phyloP scores from a whole-genome alignment of 306 rosid genomes.

The Medicago ruthenica region DNA sequence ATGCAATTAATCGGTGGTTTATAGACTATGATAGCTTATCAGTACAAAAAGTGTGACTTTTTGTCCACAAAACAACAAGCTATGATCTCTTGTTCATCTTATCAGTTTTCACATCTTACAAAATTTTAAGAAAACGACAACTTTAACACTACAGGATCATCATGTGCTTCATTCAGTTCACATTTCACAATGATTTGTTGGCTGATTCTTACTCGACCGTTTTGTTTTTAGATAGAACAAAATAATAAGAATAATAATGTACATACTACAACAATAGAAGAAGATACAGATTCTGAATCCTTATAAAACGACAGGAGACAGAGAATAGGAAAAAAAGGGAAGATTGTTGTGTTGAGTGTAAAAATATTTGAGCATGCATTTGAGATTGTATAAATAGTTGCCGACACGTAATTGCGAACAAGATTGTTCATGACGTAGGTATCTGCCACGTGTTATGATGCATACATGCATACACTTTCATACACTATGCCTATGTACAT shows the following conservation, averaged over 20 bases:
- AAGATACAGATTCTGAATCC: slow-evolving; percentile 22
- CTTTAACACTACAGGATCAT: slow-evolving; percentile 25
- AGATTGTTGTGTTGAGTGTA: neutral
- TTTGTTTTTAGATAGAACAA: neutral
- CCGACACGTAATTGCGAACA: slow-evolving; percentile 54
- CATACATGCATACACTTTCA: slow-evolving; percentile 4
- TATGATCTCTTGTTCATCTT: slow-evolving; percentile 2
- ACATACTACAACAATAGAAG: neutral
- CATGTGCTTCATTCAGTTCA: slow-evolving; percentile 36
- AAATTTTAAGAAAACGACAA: slow-evolving; percentile 37
- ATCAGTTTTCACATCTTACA: slow-evolving; percentile 33
- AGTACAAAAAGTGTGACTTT: slow-evolving; percentile 20
- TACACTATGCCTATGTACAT: too few species aligned
- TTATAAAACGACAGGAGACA: slow-evolving; percentile 21
- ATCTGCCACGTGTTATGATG: slow-evolving; percentile 54
- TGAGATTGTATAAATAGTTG: slow-evolving; percentile 21
- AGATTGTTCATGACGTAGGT: slow-evolving; percentile 52
- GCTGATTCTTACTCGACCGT: slow-evolving; percentile 3
- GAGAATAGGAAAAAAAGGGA: neutral
- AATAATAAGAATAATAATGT: too few species aligned
- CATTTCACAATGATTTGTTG: slow-evolving; percentile 5
- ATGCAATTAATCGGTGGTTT: slow-evolving; percentile 3
- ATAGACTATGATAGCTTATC: slow-evolving; percentile 44
- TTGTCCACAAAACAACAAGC: slow-evolving; percentile 30
- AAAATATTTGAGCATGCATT: slow-evolving; percentile 52